Conservation (phyloP, 169 alveolate genomes). For the Eimeria acervulina region DNA sequence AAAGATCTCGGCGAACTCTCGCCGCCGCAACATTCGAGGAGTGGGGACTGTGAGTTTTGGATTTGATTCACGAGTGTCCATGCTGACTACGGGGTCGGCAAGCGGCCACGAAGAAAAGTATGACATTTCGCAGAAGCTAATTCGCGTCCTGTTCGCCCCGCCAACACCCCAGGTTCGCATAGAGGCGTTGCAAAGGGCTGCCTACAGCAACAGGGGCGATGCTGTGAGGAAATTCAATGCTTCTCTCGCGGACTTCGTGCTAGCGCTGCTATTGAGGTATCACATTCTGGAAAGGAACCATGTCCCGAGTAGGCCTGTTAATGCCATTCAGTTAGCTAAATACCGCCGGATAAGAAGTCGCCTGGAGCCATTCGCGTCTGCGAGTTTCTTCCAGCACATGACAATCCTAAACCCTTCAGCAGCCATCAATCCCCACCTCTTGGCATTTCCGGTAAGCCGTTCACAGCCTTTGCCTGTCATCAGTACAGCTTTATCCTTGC, state of each 20-base stretch:
- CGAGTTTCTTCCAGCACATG: slow-evolving; percentile 71
- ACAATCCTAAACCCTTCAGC: slow-evolving; percentile 22
- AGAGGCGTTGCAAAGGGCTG: slow-evolving; percentile 65
- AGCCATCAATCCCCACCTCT: slow-evolving; percentile 6
- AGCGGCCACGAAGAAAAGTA: slow-evolving; percentile 76
- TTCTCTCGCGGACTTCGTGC: slow-evolving; percentile 31
- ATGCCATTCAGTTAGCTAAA: slow-evolving; percentile 54
- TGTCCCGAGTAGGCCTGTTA: slow-evolving; percentile 14
- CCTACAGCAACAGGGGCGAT: slow-evolving; percentile 25
- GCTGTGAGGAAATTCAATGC: slow-evolving; percentile 41
- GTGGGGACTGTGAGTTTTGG: slow-evolving; percentile 4
- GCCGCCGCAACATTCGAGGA: slow-evolving; percentile 38
- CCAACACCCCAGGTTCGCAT: slow-evolving; percentile 71
- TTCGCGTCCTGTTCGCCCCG: slow-evolving; percentile 60
- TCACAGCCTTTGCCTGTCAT: not conserved
- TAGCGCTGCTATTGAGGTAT: not conserved
- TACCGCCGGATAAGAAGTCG: slow-evolving; percentile 29
- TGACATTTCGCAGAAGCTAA: slow-evolving; percentile 33
- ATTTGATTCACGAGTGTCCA: slow-evolving; percentile 31
- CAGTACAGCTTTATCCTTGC: not conserved
- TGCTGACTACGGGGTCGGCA: slow-evolving; percentile 34
- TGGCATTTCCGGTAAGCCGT: slow-evolving; percentile 59
- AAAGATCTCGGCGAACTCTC: not conserved
- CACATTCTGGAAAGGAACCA: slow-evolving; percentile 4
- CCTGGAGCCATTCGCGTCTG: slow-evolving; percentile 48